Percentiles rank a stretch among this genome's conserved stretches.
Conservation (phyloP, 2,329 filamentous ascomycete genomes). For the Colletotrichum liriopes region DNA sequence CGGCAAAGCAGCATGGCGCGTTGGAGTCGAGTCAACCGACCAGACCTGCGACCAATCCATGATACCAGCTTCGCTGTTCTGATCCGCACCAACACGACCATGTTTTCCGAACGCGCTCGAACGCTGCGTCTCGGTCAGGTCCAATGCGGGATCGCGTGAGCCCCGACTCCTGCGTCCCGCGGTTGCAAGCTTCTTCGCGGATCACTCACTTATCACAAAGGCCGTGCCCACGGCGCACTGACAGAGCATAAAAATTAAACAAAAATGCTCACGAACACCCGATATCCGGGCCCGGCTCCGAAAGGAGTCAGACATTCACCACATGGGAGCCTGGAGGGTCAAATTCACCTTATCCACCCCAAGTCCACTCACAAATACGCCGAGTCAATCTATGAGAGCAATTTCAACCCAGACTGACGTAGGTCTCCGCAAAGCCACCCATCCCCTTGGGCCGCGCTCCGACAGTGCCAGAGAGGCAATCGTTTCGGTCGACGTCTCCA, state of each 20-base stretch:
- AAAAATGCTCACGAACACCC: slow-evolving; percentile 10
- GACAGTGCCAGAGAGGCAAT: slow-evolving; percentile 17
- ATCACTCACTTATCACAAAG: slow-evolving; percentile 25
- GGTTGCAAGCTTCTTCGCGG: slow-evolving; percentile 9
- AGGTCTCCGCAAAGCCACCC: slow-evolving; percentile 30
- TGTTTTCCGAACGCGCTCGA: background rate
- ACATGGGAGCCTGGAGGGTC: slow-evolving; percentile 9
- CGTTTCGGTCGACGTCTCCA: slow-evolving; percentile 10
- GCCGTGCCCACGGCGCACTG: slow-evolving; percentile 24
- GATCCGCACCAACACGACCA: background rate
- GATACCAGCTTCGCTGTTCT: background rate
- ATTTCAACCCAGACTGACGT: slow-evolving; percentile 37
- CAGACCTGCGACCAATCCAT: background rate
- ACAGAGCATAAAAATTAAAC: background rate
- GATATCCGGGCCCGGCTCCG: slow-evolving; percentile 22
- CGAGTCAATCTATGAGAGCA: slow-evolving; percentile 17
- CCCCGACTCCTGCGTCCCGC: background rate
- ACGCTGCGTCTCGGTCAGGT: background rate
- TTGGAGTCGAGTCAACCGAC: background rate
- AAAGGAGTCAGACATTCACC: slow-evolving; percentile 7
- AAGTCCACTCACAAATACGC: slow-evolving; percentile 2
- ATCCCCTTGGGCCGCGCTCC: slow-evolving; percentile 35
- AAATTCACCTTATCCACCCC: slow-evolving; percentile 15
- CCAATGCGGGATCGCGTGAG: background rate
- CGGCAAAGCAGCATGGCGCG: background rate